Base-by-base conservation (phyloP, 1,139 yeast species). In the Meyerozyma elateridarum region DNA sequence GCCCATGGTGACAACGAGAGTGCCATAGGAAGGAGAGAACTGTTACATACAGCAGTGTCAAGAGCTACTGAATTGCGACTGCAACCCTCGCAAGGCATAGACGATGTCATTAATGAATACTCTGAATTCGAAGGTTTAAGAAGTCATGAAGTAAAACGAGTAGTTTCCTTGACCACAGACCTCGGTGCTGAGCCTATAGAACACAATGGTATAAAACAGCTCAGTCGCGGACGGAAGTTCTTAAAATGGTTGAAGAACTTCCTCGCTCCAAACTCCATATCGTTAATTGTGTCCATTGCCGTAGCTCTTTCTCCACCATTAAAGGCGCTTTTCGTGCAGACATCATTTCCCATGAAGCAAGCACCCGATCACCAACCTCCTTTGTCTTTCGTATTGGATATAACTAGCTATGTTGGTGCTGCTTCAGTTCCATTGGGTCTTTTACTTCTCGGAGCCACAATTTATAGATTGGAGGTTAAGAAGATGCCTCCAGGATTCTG, bases 371-470 rank as follows among this genome's bases (percentile, higher is more conserved):
- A 56, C 31, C 70, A 70, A 39, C 96, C 96, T 0, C 87, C 95
- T 1, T 64, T 89, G 29, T 84, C 88, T 17, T 89, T 89, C 45
- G 38, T 88, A 8, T 81, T 89, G 73, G 96, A 89, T 51, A 76
- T 79, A 40, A 67, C 91, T 1, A 52, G 75, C 12, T 89, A 89
- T 52, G 63, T 89, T 3, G 96, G 96, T 1, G 78, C 78, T 2
- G 96, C 96, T 0, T 77, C 87, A 20, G 96, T 89, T 20, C 97
- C 96, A 1, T 61, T 85, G 39, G 96, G 96, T 2, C 65, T 89
- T 37, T 53, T 85, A 31, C 52, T 89, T 37, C 56, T 89, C 22
- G 97, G 97, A 3, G 95, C 93, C 8, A 85, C 96, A 4, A 74
- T 89, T 29, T 80, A 95, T 0, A 62, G 96, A 30, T 65, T 89